Conservation (phyloP, 345 rosid species). For the Raphanus raphanistrum region DNA sequence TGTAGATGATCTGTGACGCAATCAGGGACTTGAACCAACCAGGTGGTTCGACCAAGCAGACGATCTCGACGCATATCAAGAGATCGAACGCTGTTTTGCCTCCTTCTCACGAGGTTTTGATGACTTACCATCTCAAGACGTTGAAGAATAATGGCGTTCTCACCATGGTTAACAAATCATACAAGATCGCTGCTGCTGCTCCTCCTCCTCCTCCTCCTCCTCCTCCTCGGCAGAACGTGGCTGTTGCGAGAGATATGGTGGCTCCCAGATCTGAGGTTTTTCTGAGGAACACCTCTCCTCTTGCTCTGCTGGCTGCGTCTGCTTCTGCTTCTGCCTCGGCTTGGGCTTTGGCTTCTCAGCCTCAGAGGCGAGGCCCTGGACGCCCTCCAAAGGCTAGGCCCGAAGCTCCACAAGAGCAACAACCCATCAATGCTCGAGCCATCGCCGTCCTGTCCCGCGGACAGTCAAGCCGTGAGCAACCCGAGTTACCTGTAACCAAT, state of each 20-base stretch:
- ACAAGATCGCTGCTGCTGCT: slow-evolving; percentile 45
- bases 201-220: background rate
- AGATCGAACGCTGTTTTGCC: slow-evolving; percentile 49
- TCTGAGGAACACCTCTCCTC: background rate
- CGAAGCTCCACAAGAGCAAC: background rate
- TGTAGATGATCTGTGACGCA: slow-evolving; percentile 75
- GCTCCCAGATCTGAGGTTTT: slow-evolving; percentile 31
- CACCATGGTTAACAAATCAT: slow-evolving; percentile 61
- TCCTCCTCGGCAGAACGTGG: background rate
- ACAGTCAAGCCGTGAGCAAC: background rate
- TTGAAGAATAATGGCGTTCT: slow-evolving; percentile 58
- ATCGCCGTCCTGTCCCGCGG: background rate
- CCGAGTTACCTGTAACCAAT: background rate
- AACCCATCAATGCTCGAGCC: background rate
- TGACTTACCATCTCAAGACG: slow-evolving; percentile 61
- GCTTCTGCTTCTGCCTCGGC: slow-evolving; percentile 15
- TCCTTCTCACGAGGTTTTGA: slow-evolving; percentile 48
- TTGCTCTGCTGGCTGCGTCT: background rate
- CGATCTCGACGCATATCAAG: slow-evolving; percentile 73
- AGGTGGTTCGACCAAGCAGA: slow-evolving; percentile 76
- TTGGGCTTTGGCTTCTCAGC: slow-evolving; percentile 32
- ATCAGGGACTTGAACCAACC: slow-evolving; percentile 62
- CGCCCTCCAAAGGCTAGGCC: slow-evolving; percentile 62
- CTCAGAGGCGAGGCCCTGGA: slow-evolving; percentile 51
- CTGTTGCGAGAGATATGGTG: slow-evolving; percentile 12